A percentile compares a stretch with the other conserved stretches of the same genome.
phyloP scores from a whole-genome alignment of 2,329 filamentous ascomycete genomes.

The Didymella exigua region DNA sequence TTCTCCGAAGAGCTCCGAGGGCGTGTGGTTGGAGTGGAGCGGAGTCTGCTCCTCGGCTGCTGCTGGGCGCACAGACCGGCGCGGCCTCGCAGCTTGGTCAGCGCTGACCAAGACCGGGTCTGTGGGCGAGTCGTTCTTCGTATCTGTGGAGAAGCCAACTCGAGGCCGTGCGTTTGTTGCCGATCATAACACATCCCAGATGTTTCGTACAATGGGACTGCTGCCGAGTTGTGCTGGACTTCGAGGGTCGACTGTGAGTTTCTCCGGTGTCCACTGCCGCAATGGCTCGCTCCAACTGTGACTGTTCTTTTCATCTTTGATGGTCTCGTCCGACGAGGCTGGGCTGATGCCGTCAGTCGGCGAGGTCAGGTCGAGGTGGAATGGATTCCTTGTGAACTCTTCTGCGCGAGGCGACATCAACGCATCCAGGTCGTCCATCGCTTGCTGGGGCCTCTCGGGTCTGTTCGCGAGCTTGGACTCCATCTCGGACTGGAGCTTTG shows the following conservation, averaged over 20 bases:
- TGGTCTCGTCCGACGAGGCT: slow-evolving; percentile 40
- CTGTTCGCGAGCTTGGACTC: slow-evolving; percentile 44
- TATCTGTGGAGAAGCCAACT: slow-evolving; percentile 2
- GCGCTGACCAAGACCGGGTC: not conserved
- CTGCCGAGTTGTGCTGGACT: slow-evolving; percentile 77
- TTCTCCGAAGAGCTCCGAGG: not conserved
- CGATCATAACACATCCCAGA: slow-evolving; percentile 73
- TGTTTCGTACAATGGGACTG: slow-evolving; percentile 76
- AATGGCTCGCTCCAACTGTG: slow-evolving; percentile 36
- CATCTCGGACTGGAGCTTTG: slow-evolving; percentile 49
- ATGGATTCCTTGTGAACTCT: slow-evolving; percentile 67
- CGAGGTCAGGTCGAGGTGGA: slow-evolving; percentile 42
- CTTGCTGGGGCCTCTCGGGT: slow-evolving; percentile 31
- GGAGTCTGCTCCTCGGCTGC: slow-evolving; percentile 10
- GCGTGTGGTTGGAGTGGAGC: slow-evolving; percentile 6
- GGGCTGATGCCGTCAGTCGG: slow-evolving; percentile 37
- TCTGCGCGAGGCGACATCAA: slow-evolving; percentile 74
- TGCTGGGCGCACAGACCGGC: not conserved
- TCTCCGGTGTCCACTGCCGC: slow-evolving; percentile 56
- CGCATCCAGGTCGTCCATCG: slow-evolving; percentile 54
- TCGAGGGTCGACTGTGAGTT: slow-evolving; percentile 69
- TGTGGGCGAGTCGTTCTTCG: slow-evolving; percentile 8
- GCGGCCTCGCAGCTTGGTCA: not conserved
- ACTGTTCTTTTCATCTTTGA: slow-evolving; percentile 38
- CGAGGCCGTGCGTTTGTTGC: not conserved